These are phyloP conservation scores for Auriscalpium vulgare DNA, from an alignment of 768 basidiomycete genomes.

Conservation along the genomic window DNA sequence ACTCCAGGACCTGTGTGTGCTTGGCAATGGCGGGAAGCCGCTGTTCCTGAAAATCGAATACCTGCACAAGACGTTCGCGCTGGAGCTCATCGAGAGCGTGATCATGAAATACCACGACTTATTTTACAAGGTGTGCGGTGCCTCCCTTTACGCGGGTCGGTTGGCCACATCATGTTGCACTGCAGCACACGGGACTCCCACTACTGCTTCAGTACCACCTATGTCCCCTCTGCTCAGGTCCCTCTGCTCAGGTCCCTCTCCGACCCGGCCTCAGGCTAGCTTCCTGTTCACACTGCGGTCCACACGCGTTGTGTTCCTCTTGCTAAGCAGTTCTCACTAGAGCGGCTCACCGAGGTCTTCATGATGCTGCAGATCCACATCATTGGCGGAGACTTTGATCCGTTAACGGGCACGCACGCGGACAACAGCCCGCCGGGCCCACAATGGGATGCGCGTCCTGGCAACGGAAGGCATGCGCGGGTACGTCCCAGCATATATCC, in stretches of 20 bases:
- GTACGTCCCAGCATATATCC: too few species aligned
- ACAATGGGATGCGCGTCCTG: too few species aligned
- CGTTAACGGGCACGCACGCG: too few species aligned
- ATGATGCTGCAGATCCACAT: too few species aligned
- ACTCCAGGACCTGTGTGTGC: conserved; percentile 86
- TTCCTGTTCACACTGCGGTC: conserved; percentile 88
- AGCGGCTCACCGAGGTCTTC: conserved; percentile 43
- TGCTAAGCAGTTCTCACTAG: conserved; percentile 86
- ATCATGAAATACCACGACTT: conserved; percentile 86
- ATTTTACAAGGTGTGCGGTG: conserved; percentile 59
- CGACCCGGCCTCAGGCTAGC: conserved; percentile 58
- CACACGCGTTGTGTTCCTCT: conserved; percentile 87
- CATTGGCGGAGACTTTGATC: too few species aligned
- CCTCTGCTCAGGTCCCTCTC: conserved; percentile 77
- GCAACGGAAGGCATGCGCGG: too few species aligned
- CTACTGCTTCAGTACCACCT: conserved; percentile 83
- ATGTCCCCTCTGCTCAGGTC: conserved; percentile 84
- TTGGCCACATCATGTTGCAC: background rate
- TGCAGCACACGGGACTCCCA: conserved; percentile 73
- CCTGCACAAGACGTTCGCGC: conserved; percentile 86
- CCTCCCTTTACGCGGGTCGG: background rate
- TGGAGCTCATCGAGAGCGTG: conserved; percentile 95
- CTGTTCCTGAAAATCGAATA: conserved; percentile 71
- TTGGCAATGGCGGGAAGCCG: conserved; percentile 78
- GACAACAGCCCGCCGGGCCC: too few species aligned